A percentile compares a stretch with the other conserved stretches of the same genome.
These are phyloP conservation scores for Neofusicoccum umdonicola DNA, from an alignment of 2,329 filamentous ascomycete genomes.

Conservation along the genomic window DNA sequence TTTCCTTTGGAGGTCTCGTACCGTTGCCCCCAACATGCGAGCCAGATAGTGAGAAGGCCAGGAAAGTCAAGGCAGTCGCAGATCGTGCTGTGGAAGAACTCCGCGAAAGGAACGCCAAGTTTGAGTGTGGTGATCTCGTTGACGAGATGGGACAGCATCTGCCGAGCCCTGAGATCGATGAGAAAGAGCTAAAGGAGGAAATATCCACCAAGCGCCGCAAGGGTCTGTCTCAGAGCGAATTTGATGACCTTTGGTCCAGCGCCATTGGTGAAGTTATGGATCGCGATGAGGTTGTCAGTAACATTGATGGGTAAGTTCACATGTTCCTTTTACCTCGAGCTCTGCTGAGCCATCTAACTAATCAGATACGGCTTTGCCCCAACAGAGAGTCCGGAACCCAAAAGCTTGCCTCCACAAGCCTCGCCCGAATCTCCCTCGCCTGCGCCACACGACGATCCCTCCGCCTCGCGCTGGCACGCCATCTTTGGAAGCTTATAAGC, in stretches of 20 bases:
- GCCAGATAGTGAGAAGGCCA: slow-evolving; percentile 87
- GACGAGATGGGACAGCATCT: slow-evolving; percentile 61
- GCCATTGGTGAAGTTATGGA: slow-evolving; percentile 69
- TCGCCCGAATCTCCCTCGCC: slow-evolving; percentile 84
- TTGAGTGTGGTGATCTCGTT: slow-evolving; percentile 76
- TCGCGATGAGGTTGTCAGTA: slow-evolving; percentile 60
- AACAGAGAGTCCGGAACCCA: slow-evolving; percentile 68
- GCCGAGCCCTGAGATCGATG: slow-evolving; percentile 64
- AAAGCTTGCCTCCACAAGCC: slow-evolving; percentile 78
- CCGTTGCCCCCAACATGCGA: slow-evolving; percentile 90
- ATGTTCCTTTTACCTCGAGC: slow-evolving; percentile 20
- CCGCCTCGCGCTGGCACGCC: slow-evolving; percentile 76
- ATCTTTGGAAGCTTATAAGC: slow-evolving; percentile 80
- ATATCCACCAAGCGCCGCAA: slow-evolving; percentile 67
- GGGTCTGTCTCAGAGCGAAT: slow-evolving; percentile 73
- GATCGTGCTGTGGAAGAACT: slow-evolving; percentile 85
- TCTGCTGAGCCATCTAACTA: slow-evolving; percentile 55
- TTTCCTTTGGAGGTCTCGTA: slow-evolving; percentile 75
- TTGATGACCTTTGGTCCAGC: slow-evolving; percentile 80
- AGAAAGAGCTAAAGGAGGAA: slow-evolving; percentile 71
- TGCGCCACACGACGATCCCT: slow-evolving; percentile 77
- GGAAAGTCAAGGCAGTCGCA: slow-evolving; percentile 81
- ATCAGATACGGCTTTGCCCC: slow-evolving; percentile 74
- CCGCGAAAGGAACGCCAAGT: slow-evolving; percentile 79
- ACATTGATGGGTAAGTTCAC: slow-evolving; percentile 57